phyloP scores from a whole-genome alignment of 2,329 filamentous ascomycete genomes.

The Aspergillus latus region DNA sequence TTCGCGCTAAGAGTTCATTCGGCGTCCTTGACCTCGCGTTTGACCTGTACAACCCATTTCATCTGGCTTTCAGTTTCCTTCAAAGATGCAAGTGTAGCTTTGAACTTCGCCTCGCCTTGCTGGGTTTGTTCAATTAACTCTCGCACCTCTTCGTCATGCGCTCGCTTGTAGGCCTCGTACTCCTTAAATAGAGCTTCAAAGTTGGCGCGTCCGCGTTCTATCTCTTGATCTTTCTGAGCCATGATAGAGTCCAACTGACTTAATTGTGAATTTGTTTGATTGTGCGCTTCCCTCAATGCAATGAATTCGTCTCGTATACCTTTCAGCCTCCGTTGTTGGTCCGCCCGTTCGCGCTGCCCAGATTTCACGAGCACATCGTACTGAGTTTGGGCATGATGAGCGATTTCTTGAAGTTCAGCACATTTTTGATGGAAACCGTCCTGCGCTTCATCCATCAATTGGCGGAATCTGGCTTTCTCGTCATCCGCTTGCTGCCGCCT shows the following conservation, averaged over 20 bases:
- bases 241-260: constrained; percentile 46
- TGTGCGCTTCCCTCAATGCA: constrained; percentile 36
- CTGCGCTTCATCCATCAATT: constrained; percentile 41
- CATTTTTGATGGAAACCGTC: constrained; percentile 42
- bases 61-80: constrained; percentile 46
- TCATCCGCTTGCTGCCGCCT: constrained; percentile 43
- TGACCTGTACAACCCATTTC: constrained; percentile 51
- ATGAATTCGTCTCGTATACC: constrained; percentile 37
- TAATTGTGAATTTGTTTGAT: constrained; percentile 37
- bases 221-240: constrained; percentile 48
- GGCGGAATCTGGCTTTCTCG: constrained; percentile 37
- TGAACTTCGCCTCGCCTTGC: constrained; percentile 34
- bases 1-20: constrained; percentile 19
- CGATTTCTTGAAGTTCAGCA: constrained; percentile 40
- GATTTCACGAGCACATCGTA: constrained; percentile 46
- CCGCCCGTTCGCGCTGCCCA: constrained; percentile 42
- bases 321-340: constrained; percentile 42
- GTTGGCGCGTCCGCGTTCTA: constrained; percentile 40
- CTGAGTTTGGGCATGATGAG: constrained; percentile 41
- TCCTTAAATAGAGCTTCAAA: constrained; percentile 41
- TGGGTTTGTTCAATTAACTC: constrained; percentile 32
- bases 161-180: constrained; percentile 45
- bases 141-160: constrained; percentile 42
- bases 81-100: constrained; percentile 41
- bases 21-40: constrained; percentile 33